Conservation (phyloP, 768 basidiomycete species). For the Chiua virens region DNA sequence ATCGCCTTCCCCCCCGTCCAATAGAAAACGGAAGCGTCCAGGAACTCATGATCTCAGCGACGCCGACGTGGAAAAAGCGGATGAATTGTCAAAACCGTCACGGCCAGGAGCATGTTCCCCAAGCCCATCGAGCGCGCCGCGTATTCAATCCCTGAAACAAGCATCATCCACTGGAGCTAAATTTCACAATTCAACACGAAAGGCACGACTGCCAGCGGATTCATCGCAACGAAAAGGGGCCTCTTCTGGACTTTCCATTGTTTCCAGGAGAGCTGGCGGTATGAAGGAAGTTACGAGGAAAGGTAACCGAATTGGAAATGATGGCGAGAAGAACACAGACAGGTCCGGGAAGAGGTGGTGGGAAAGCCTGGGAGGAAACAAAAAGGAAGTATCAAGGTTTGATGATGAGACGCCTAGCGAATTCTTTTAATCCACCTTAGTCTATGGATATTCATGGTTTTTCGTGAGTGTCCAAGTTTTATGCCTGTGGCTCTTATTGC, state of each 20-base stretch:
- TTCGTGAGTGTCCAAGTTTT: too few species aligned
- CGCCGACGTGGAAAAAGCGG: neutral
- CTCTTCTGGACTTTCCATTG: conserved; percentile 59
- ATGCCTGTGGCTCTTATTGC: too few species aligned
- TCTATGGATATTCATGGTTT: too few species aligned
- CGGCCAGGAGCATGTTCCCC: neutral
- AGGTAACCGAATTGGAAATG: neutral
- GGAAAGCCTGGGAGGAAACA: conserved; percentile 38
- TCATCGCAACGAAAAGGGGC: conserved; percentile 47
- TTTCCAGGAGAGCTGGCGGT: conserved; percentile 36
- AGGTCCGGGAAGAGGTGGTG: conserved; percentile 39
- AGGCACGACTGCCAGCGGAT: neutral
- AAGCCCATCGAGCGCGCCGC: neutral
- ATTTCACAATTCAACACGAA: neutral
- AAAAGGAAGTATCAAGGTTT: conserved; percentile 4
- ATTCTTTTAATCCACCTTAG: too few species aligned
- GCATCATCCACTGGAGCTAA: neutral
- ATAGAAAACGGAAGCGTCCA: conserved; percentile 16
- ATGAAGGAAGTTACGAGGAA: conserved; percentile 10
- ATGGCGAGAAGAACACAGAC: conserved; percentile 10
- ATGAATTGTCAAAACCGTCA: neutral
- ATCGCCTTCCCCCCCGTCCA: neutral
- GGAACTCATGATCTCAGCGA: neutral
- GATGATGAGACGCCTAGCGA: neutral
- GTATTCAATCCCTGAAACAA: neutral